A percentile compares a stretch with the other conserved stretches of the same genome.
Conservation (phyloP, 208 protist species). For the Wallacemonas sp. region DNA sequence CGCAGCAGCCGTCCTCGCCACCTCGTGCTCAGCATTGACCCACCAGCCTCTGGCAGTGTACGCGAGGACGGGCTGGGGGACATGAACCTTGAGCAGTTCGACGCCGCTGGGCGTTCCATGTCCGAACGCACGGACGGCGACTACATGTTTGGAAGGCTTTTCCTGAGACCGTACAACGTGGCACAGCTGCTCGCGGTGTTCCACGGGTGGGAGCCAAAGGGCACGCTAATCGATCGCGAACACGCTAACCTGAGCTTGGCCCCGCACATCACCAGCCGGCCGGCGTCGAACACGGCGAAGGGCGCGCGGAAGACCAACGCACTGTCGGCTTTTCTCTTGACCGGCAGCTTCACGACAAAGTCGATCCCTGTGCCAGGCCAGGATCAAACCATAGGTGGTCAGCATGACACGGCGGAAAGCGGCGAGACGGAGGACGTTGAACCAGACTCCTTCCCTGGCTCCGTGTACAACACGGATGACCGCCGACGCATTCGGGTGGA, state of each 20-base stretch:
- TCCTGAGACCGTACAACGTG: conserved; percentile 83
- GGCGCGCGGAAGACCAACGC: background rate
- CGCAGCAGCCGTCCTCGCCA: conserved; percentile 48
- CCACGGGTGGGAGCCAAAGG: conserved; percentile 45
- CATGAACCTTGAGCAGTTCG: background rate
- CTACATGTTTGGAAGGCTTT: conserved; percentile 79
- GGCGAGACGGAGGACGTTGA: conserved; percentile 18
- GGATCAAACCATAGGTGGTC: background rate
- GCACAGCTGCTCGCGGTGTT: conserved; percentile 79
- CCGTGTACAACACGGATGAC: conserved; percentile 56
- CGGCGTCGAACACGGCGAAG: background rate
- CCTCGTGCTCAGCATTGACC: conserved; percentile 39
- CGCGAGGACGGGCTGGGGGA: background rate
- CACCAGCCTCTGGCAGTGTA: conserved; percentile 3
- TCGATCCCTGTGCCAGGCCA: background rate
- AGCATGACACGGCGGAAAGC: conserved; percentile 6
- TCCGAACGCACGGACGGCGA: conserved; percentile 19
- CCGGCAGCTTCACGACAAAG: conserved; percentile 40
- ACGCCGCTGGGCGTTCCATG: background rate
- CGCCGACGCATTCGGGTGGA: conserved; percentile 35
- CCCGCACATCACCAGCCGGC: background rate
- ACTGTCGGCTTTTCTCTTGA: conserved; percentile 27
- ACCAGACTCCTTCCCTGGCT: conserved; percentile 13
- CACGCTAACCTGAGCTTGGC: conserved; percentile 44
- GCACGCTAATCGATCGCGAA: conserved; percentile 34